These are phyloP conservation scores for Yarrowia phangngaensis DNA, from an alignment of 805 yeast genomes.

Conservation along the genomic window DNA sequence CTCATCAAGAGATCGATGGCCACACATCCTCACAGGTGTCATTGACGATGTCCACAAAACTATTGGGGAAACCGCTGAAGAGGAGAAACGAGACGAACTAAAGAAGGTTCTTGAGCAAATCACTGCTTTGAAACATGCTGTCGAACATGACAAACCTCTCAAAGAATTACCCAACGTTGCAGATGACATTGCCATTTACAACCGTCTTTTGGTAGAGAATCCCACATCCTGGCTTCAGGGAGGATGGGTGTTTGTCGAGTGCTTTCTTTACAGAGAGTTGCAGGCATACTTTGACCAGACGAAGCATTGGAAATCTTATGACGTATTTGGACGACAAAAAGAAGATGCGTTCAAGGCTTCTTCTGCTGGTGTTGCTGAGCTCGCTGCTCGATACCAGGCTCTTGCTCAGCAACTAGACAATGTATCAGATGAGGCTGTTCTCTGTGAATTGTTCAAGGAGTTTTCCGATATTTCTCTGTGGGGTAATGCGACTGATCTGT, in stretches of 20 bases:
- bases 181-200: constrained; percentile 52
- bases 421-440: constrained; percentile 42
- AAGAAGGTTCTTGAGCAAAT: constrained; percentile 45
- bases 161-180: constrained; percentile 42
- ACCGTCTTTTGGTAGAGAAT: constrained; percentile 47
- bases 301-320: constrained; percentile 53
- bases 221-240: constrained; percentile 69
- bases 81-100: constrained; percentile 46
- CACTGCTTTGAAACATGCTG: constrained; percentile 41
- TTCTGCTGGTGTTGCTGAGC: constrained; percentile 70
- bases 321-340: constrained; percentile 69
- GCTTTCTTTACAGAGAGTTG: constrained; percentile 66
- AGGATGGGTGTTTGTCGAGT: constrained; percentile 88
- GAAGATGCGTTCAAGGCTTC: constrained; percentile 72
- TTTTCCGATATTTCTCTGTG: constrained; percentile 84
- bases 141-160: constrained; percentile 43
- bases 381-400: constrained; percentile 60
- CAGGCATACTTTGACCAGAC: constrained; percentile 37
- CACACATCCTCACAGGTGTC: constrained; percentile 66
- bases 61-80: constrained; percentile 34
- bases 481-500: constrained; percentile 98
- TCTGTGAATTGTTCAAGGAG: constrained; percentile 67
- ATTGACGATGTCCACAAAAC: constrained; percentile 55
- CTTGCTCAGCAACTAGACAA: constrained; percentile 39
- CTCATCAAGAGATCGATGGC: constrained; percentile 84